phyloP scores from a whole-genome alignment of 192 early-diverging fungal genomes.

The Umbelopsis sp. region DNA sequence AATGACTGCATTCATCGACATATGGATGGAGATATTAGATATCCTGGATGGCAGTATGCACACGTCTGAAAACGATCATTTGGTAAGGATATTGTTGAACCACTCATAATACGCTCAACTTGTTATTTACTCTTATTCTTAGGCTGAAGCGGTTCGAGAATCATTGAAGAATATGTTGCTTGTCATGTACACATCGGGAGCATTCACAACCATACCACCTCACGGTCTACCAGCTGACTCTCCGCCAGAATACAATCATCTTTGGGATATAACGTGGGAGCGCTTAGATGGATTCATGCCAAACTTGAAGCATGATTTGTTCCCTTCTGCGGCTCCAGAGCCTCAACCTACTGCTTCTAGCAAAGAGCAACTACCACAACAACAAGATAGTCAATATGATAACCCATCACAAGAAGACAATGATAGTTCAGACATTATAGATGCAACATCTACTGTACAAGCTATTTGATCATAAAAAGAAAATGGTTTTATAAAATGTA shows the following conservation, averaged over 20 bases:
- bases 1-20: slow-evolving; percentile 55
- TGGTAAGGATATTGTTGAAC: slow-evolving; percentile 42
- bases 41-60: slow-evolving; percentile 65
- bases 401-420: background rate
- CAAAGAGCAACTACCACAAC: background rate
- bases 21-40: slow-evolving; percentile 72
- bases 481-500: slow-evolving; percentile 10
- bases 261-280: slow-evolving; percentile 77
- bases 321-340: slow-evolving; percentile 25
- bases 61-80: slow-evolving; percentile 57
- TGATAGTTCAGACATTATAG: slow-evolving; percentile 2
- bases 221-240: slow-evolving; percentile 22
- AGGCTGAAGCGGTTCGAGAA: slow-evolving; percentile 76
- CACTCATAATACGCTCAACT: background rate
- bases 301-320: slow-evolving; percentile 65
- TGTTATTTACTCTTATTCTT: slow-evolving; percentile 12
- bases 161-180: slow-evolving; percentile 82
- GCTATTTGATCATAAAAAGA: slow-evolving; percentile 5
- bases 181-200: slow-evolving; percentile 75
- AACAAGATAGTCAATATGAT: background rate
- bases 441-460: slow-evolving; percentile 4
- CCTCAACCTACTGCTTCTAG: background rate
- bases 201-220: slow-evolving; percentile 42
- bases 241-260: slow-evolving; percentile 37
- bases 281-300: slow-evolving; percentile 65